Conservation (phyloP, 1,139 yeast genomes). For the Protomyces arabidopsidicola region DNA sequence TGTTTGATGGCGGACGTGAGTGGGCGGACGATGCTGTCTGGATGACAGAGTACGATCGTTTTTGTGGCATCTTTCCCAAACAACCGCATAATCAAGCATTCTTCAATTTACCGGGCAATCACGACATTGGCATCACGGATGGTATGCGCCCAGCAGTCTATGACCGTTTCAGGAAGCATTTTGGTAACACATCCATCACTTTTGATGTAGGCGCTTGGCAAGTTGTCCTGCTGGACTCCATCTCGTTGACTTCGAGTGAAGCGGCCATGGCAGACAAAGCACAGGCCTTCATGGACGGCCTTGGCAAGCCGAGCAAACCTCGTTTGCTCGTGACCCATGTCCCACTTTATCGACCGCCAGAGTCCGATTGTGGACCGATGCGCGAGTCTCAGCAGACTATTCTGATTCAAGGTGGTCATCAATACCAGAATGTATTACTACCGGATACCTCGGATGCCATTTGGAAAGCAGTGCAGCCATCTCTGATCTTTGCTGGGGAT, state of each 20-base stretch:
- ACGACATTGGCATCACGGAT: constrained; percentile 88
- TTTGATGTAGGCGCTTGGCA: constrained; percentile 61
- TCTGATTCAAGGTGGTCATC: constrained; percentile 61
- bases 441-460: constrained; percentile 55
- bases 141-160: constrained; percentile 52
- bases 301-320: constrained; percentile 46
- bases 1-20: constrained; percentile 92
- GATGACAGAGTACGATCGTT: constrained; percentile 68
- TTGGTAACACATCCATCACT: constrained; percentile 64
- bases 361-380: constrained; percentile 59
- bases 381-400: constrained; percentile 55
- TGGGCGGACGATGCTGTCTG: constrained; percentile 66
- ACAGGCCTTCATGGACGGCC: constrained; percentile 40
- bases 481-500: constrained; percentile 78
- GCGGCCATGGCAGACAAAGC: constrained; percentile 47
- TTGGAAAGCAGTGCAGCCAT: constrained; percentile 56
- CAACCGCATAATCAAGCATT: constrained; percentile 35
- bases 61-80: constrained; percentile 56
- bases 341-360: constrained; percentile 60
- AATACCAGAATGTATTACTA: constrained; percentile 71
- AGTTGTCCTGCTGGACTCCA: constrained; percentile 70
- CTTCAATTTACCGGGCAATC: constrained; percentile 81
- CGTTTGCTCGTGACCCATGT: constrained; percentile 73
- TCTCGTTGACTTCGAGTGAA: constrained; percentile 61
- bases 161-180: constrained; percentile 61